Base-by-base conservation (phyloP, 192 early-diverging fungal species). In the Backusella sp. region DNA sequence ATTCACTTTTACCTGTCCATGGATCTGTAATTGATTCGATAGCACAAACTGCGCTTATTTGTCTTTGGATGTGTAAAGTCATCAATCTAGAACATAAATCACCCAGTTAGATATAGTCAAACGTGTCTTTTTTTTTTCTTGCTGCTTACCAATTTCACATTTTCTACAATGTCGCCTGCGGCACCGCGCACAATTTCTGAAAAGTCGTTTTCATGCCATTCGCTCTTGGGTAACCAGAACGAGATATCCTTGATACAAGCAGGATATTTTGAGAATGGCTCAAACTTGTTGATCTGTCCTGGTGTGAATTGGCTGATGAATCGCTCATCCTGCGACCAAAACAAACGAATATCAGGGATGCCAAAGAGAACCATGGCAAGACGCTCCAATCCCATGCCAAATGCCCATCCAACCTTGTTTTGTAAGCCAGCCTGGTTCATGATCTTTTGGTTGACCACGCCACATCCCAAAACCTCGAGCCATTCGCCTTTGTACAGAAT, bases 291-390 rank as follows among this genome's bases (percentile, higher is more conserved):
- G 44, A 95, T 92, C 34, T 87, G 77, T 7, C 87, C 88, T 2
- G 85, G 75, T 37, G 80, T 80, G 76, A 99, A 99, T 88, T 99
- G 98, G 8, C 73, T 78, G 26, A 92, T 78, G 84, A 99, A 98
- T 6, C 98, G 88, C 23, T 87, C 84, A 78, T 99, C 98, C 59
- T 86, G 82, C 30, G 91, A 92, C 98, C 98, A 99, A 81, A 99
- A 99, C 32, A 99, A 84, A 11, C 98, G 91, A 73, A 99, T 99
- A 77, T 99, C 98, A 0, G 95, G 95, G 32, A 99, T 94, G 73
- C 89, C 91, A 86, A 96, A 99, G 73, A 99, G 85, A 8, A 97
- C 94, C 95, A 99, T 96, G 0, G 98, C 96, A 68, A 99, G 87
- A 9, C 98, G 85, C 82, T 99, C 98, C 21, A 99, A 86, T 12